Evolutionary conservation across 345 rosid species (phyloP).

Genomic region (Angophora floribunda): DNA sequence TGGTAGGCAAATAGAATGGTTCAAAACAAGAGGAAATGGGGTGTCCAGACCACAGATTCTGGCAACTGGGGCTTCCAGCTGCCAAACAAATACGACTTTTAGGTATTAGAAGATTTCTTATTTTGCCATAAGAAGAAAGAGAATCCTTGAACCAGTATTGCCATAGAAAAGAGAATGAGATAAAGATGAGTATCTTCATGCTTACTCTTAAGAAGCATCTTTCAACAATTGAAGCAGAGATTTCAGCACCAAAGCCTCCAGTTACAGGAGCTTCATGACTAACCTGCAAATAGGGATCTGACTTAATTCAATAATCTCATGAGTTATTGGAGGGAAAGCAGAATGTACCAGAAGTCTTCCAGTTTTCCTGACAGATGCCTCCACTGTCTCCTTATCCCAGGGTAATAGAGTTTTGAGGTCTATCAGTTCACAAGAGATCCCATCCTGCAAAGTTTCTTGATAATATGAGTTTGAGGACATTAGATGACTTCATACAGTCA

Average conservation of each 20-base stretch:
- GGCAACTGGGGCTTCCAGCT: conserved; percentile 85
- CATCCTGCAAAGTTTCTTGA: conserved; percentile 38
- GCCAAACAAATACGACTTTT: conserved; percentile 8
- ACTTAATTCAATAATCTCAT: background rate
- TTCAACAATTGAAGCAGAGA: conserved; percentile 72
- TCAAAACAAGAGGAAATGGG: conserved; percentile 91
- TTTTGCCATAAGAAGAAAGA: background rate
- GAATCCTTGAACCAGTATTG: background rate
- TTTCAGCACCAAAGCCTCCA: conserved; percentile 94
- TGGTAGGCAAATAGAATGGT: conserved; percentile 83
- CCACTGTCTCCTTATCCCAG: conserved; percentile 90
- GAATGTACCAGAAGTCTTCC: conserved; percentile 74
- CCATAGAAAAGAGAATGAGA: background rate
- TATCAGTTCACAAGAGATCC: conserved; percentile 84
- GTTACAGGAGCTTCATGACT: conserved; percentile 94
- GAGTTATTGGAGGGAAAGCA: background rate
- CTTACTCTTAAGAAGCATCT: conserved; percentile 71
- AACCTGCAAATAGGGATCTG: conserved; percentile 33
- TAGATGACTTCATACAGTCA: background rate
- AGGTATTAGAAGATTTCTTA: background rate
- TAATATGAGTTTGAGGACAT: background rate
- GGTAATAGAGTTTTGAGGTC: conserved; percentile 80
- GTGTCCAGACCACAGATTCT: conserved; percentile 91
- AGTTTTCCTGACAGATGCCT: conserved; percentile 77
- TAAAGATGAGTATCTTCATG: background rate